Base-by-base conservation (phyloP, 345 rosid genomes). In the Lenwebbia sp. region DNA sequence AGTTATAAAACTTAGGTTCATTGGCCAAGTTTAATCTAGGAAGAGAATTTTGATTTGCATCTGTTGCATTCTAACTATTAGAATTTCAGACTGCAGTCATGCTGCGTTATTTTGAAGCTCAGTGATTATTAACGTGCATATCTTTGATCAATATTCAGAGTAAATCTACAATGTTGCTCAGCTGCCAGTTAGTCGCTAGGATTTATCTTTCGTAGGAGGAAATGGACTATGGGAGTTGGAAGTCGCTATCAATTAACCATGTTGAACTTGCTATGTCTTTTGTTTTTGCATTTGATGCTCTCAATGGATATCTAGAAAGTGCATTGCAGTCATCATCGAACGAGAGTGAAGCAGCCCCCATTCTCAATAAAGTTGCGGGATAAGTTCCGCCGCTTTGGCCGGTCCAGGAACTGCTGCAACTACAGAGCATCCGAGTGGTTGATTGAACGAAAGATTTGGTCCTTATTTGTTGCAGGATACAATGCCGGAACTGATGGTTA, bases 401-500 rank as follows among this genome's bases (percentile, higher is more conserved):
- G 4, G 47, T 70, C 78, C 33, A 70, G 78, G 78, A 70, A 33
- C 78, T 33, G 78, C 78, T 70, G 78, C 25, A 65, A 33, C 76
- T 65, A 65, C 76, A 60, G 74, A 14, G 21, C 74, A 7, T 30
- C 41, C 12, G 4, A 30, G 47, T 8, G 78, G 23, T 70, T 37
- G 78, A 70, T 70, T 70, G 47, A 70, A 44, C 4, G 47, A 37
- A 70, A 70, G 78, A 37, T 33, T 70, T 33, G 10, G 44, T 5
- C 78, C 47, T 33, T 40, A 33, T 70, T 47, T 21, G 47, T 37
- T 37, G 78, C 78, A 70, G 78, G 78, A 70, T 19, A 70, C 78
- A 70, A 70, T 9, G 44, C 0, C 13, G 6, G 78, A 70, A 37
- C 21, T 37, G 54, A 86, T 88, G 83, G 85, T 96, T 56, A 88